Evolutionary conservation across 148 eudicot species (phyloP), one percentile per base, ranked within the genome.

Genomic region (Persicaria maculosa): DNA sequence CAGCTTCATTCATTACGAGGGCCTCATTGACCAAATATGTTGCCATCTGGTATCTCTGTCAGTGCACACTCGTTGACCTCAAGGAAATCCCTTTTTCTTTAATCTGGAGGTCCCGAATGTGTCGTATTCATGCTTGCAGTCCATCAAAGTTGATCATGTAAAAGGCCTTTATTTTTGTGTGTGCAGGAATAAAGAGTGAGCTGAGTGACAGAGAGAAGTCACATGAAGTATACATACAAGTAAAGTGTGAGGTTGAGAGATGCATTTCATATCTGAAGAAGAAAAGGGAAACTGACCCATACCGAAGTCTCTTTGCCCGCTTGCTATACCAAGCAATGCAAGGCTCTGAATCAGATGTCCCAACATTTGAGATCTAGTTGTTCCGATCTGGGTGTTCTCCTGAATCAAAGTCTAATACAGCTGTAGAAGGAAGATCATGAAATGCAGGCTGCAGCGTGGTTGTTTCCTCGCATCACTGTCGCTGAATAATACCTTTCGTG

Each of bases 201-300:
- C 45, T 83, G 73, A 77, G 72, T 75, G 75, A 50, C 74, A 85
- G 79, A 74, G 83, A 85, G 9, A 77, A 75, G 68, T 77, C 85
- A 12, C 80, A 85, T 0, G 77, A 74, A 76, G 12, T 88, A 71
- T 88, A 88, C 68, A 58, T 77, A 22, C 85, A 88, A 67, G 84
- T 88, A 43, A 84, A 88, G 77, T 61, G 78, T 17, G 84, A 84
- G 71, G 91, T 88, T 50, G 91, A 88, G 79, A 84, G 62, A n/a
- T 83, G 85, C 79, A 76, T 88, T 71, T 76, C 70, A 62, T 88
- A 78, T 74, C 68, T 88, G 76, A 84, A 80, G 77, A 81, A 82
- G 80, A 88, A 85, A 73, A 85, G 87, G 71, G 87, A 88, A 64
- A 62, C 50, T 17, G 91, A 88, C 47, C 88, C 91, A 15, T 85